Evolutionary conservation across 23 red algal genomes (phyloP).

Genomic region (Pyropia yezoensis): DNA sequence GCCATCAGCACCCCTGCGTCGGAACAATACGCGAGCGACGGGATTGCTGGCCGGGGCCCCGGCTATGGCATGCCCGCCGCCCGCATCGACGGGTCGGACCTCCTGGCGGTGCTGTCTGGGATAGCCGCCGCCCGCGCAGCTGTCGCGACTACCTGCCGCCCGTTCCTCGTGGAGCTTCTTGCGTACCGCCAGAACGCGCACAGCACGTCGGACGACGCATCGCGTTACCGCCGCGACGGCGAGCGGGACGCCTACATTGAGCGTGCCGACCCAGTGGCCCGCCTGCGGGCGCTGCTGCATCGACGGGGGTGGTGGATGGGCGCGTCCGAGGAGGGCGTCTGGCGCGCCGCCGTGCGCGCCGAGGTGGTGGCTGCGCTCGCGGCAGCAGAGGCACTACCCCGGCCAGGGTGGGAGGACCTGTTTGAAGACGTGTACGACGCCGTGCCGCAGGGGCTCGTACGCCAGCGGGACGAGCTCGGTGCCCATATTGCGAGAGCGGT

Average conservation of each 20-base stretch:
- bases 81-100: slow-evolving; percentile 66
- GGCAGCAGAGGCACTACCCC: slow-evolving; percentile 13
- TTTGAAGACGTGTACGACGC: slow-evolving; percentile 38
- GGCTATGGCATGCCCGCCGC: slow-evolving; percentile 61
- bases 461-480: slow-evolving; percentile 12
- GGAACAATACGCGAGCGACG: slow-evolving; percentile 61
- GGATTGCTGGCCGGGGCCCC: slow-evolving; percentile 22
- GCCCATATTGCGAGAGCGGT: not conserved
- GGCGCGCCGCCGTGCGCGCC: slow-evolving; percentile 2
- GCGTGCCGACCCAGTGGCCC: slow-evolving; percentile 27
- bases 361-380: slow-evolving; percentile 13
- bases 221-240: slow-evolving; percentile 23
- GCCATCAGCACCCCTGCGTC: slow-evolving; percentile 56
- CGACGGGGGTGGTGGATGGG: slow-evolving; percentile 10
- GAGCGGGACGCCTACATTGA: slow-evolving; percentile 33
- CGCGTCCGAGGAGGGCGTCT: slow-evolving; percentile 4
- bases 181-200: slow-evolving; percentile 53
- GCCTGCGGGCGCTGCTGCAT: slow-evolving; percentile 23
- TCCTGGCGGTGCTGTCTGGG: slow-evolving; percentile 26
- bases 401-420: slow-evolving; percentile 7
- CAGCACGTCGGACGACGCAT: slow-evolving; percentile 46
- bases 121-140: slow-evolving; percentile 11
- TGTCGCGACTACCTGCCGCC: slow-evolving; percentile 2
- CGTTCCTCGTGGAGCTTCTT: slow-evolving; percentile 48
- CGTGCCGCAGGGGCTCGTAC: slow-evolving; percentile 16